Percentiles rank a stretch among this genome's conserved stretches.
Conservation (phyloP, 2,329 filamentous ascomycete genomes). For the Atkinsonella texensis region DNA sequence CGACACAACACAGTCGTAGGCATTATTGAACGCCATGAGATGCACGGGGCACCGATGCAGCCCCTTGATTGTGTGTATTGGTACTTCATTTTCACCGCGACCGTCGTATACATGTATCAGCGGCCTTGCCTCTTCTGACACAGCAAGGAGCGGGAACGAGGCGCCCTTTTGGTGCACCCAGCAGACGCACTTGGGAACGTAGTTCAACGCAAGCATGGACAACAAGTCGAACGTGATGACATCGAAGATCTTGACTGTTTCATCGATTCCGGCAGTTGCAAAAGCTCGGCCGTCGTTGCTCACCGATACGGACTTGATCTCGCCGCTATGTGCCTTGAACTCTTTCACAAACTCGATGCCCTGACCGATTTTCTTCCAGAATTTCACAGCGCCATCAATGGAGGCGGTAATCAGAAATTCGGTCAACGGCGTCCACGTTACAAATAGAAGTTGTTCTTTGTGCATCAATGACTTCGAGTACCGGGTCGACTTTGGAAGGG, state of each 20-base stretch:
- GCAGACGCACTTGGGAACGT: constrained; percentile 66
- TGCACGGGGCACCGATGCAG: constrained; percentile 76
- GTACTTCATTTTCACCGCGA: constrained; percentile 63
- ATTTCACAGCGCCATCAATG: constrained; percentile 92
- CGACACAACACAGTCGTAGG: constrained; percentile 82
- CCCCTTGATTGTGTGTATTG: constrained; percentile 64
- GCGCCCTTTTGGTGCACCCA: constrained; percentile 85
- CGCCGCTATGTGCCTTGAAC: constrained; percentile 79
- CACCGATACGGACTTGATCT: constrained; percentile 71
- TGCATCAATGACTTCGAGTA: constrained; percentile 99
- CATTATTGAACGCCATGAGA: constrained; percentile 79
- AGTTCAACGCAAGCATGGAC: constrained; percentile 68
- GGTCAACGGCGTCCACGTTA: constrained; percentile 78
- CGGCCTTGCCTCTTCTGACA: constrained; percentile 63
- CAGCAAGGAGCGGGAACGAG: constrained; percentile 75
- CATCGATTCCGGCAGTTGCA: constrained; percentile 72
- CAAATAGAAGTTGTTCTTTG: constrained; percentile 83
- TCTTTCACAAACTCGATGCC: constrained; percentile 98
- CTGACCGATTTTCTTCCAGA: constrained; percentile 91
- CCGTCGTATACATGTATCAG: constrained; percentile 80
- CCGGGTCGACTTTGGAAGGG: constrained; percentile 65
- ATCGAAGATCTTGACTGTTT: constrained; percentile 70
- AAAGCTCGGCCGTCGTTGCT: constrained; percentile 89
- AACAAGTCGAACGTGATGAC: constrained; percentile 81
- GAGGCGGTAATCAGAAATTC: constrained; percentile 95